phyloP scores from a whole-genome alignment of 129 eudicot species.

The Sambucus nigra region DNA sequence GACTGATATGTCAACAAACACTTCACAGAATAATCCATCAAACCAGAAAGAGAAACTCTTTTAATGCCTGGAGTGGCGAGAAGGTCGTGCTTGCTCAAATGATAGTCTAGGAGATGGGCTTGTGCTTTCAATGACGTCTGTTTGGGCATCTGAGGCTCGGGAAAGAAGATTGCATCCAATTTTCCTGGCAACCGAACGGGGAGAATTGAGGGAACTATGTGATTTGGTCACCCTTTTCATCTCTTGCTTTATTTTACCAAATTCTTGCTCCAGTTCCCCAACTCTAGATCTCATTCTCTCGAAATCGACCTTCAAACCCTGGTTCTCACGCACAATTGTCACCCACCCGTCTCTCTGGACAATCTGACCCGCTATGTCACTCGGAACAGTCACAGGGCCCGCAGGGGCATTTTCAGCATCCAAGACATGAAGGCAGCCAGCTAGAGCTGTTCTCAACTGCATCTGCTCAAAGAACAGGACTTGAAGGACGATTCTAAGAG shows the following conservation, averaged over 20 bases:
- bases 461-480: too few relatives aligned
- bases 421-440: constrained; percentile 40
- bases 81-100: constrained; percentile 38
- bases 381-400: constrained; percentile 24
- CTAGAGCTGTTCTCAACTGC: too few relatives aligned
- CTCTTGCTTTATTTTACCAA: constrained; percentile 50
- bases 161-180: constrained; percentile 61
- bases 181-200: constrained; percentile 39
- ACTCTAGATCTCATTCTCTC: constrained; percentile 68
- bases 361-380: constrained; percentile 32
- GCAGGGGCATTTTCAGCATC: constrained; percentile 45
- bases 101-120: constrained; percentile 61
- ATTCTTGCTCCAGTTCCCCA: constrained; percentile 77
- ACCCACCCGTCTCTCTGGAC: constrained; percentile 84
- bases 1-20: too few relatives aligned
- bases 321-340: constrained; percentile 72
- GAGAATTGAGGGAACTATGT: constrained; percentile 42
- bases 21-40: not conserved
- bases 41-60: constrained; percentile 27
- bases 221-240: constrained; percentile 55
- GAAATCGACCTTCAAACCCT: constrained; percentile 55
- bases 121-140: constrained; percentile 44
- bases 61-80: constrained; percentile 34
- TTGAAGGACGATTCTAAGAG: constrained; percentile 78
- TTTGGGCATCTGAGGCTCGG: constrained; percentile 43